Evolutionary conservation across 202 grass and related monocot genomes (phyloP).

Genomic region (Digitaria exilis): DNA sequence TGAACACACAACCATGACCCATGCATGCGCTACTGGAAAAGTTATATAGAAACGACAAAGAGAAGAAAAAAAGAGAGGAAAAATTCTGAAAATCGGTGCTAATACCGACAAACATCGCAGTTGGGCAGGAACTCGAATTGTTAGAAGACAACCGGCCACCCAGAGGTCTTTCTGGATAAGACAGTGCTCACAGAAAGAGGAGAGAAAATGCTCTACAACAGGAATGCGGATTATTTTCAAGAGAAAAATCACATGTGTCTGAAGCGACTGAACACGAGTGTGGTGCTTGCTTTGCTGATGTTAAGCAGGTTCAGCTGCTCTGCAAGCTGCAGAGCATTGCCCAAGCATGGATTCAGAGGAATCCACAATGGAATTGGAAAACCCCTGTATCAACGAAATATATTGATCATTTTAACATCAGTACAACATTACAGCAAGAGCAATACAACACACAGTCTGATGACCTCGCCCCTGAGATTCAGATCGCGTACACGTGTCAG

Average conservation of each 20-base stretch:
- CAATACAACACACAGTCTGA: too few species aligned
- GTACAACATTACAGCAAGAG: too few species aligned
- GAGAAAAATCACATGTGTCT: not conserved
- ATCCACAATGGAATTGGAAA: too few species aligned
- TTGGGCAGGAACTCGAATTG: slow-evolving; percentile 11
- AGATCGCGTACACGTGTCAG: not conserved
- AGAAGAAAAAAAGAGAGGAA: not conserved
- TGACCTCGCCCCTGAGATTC: too few species aligned
- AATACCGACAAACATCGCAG: slow-evolving; percentile 8
- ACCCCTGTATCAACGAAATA: too few species aligned
- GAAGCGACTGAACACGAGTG: too few species aligned
- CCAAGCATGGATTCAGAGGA: too few species aligned
- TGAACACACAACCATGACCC: slow-evolving; percentile 13
- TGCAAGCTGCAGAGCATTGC: too few species aligned
- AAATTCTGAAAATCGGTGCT: not conserved
- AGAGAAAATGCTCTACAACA: not conserved
- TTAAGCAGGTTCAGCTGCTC: too few species aligned
- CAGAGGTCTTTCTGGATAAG: not conserved
- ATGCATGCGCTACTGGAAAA: slow-evolving; percentile 20
- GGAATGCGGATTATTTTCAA: not conserved
- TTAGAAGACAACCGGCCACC: not conserved
- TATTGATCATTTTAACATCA: too few species aligned
- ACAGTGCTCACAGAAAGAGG: not conserved
- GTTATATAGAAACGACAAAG: not conserved
- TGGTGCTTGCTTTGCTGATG: too few species aligned